Percentiles rank a stretch among this genome's conserved stretches.
Evolutionary conservation across 1,284 basidiomycete species (phyloP).

Genomic region (Hemileia vastatrix): DNA sequence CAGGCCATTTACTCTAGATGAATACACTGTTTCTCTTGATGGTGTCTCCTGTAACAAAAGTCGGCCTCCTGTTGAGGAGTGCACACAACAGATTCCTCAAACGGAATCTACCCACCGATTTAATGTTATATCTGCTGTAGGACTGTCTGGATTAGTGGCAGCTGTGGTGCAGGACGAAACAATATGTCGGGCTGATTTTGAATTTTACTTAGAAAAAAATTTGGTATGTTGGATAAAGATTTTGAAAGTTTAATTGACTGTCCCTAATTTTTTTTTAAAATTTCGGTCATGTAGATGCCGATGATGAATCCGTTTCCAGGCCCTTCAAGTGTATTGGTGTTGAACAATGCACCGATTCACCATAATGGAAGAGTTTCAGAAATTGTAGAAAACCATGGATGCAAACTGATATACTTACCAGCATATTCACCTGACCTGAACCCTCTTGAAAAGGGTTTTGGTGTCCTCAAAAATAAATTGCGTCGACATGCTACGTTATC

Average conservation of each 20-base stretch:
- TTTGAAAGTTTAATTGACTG: neutral
- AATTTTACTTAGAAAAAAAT: neutral
- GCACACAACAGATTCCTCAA: neutral
- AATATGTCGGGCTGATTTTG: neutral
- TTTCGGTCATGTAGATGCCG: neutral
- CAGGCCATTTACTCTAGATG: no score
- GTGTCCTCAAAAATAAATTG: neutral
- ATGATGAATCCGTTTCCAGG: constrained; percentile 3
- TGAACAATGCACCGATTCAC: neutral
- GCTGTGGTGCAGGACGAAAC: neutral
- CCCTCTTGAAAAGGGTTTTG: constrained; percentile 4
- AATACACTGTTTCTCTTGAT: neutral
- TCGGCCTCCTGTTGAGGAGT: neutral
- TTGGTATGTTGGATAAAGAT: neutral
- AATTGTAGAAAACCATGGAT: neutral
- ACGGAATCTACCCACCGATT: neutral
- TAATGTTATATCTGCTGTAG: neutral
- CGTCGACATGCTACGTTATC: neutral
- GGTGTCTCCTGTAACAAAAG: neutral
- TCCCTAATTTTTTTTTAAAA: neutral
- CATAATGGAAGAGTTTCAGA: neutral
- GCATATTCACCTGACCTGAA: constrained; percentile 4
- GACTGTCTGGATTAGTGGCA: neutral
- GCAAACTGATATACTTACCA: neutral
- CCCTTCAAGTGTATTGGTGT: neutral